Conservation (phyloP, 2,329 filamentous ascomycete species). For the Cryphonectria carpinicola region DNA sequence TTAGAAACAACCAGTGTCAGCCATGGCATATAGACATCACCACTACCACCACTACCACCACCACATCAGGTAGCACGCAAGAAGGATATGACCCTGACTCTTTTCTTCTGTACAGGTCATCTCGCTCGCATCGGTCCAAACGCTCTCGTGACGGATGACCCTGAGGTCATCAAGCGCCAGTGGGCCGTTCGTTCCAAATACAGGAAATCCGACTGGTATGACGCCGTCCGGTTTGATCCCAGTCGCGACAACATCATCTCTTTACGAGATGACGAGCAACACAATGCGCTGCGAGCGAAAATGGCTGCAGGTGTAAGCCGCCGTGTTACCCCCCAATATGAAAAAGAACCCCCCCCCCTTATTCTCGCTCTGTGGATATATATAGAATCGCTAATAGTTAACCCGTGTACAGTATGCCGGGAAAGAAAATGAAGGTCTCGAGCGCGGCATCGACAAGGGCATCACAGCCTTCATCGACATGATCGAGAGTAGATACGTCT, state of each 20-base stretch:
- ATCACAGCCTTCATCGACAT: slow-evolving; percentile 40
- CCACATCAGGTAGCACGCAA: neutral
- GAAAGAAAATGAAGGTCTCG: slow-evolving; percentile 37
- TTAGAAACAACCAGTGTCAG: slow-evolving; percentile 9
- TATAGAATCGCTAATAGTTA: slow-evolving; percentile 16
- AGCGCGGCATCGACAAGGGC: slow-evolving; percentile 33
- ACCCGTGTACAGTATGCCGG: slow-evolving; percentile 33
- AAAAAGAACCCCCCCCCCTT: slow-evolving; percentile 1
- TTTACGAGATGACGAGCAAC: slow-evolving; percentile 40
- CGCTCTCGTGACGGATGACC: slow-evolving; percentile 35
- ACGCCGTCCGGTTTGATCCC: slow-evolving; percentile 43
- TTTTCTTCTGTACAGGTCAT: slow-evolving; percentile 29
- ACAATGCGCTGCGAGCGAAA: slow-evolving; percentile 46
- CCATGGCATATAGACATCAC: neutral
- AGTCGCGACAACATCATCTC: slow-evolving; percentile 43
- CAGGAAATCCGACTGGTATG: slow-evolving; percentile 43
- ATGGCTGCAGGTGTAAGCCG: slow-evolving; percentile 48
- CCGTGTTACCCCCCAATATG: slow-evolving; percentile 22
- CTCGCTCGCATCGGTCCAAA: slow-evolving; percentile 36
- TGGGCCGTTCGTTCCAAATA: slow-evolving; percentile 43
- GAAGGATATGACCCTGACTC: slow-evolving; percentile 3
- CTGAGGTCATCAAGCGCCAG: slow-evolving; percentile 36
- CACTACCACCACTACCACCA: neutral
- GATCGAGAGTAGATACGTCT: slow-evolving; percentile 46
- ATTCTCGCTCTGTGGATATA: neutral